Percentiles rank a stretch among this genome's conserved stretches.
Conservation (phyloP, 345 rosid species). For the Eucalyptus rudis region DNA sequence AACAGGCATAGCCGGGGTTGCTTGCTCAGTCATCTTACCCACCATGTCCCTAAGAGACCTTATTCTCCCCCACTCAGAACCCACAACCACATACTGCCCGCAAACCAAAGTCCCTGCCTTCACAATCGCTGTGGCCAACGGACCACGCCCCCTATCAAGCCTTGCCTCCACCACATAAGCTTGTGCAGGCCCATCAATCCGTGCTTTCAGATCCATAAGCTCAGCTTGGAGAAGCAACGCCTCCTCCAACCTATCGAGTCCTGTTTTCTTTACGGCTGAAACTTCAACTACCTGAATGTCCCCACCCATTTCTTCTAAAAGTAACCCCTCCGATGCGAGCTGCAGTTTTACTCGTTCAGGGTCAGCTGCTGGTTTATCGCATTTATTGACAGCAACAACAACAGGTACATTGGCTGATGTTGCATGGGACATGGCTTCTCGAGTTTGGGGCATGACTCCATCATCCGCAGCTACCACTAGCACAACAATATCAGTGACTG, state of each 20-base stretch:
- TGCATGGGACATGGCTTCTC: conserved; percentile 87
- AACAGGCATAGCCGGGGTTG: conserved; percentile 80
- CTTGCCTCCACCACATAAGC: conserved; percentile 98
- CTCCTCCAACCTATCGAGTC: conserved; percentile 76
- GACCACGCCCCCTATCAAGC: conserved; percentile 91
- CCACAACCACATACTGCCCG: conserved; percentile 80
- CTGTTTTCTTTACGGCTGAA: conserved; percentile 64
- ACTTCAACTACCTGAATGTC: conserved; percentile 85
- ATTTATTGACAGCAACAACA: conserved; percentile 85
- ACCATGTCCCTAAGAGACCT: conserved; percentile 69
- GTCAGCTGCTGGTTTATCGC: conserved; percentile 85
- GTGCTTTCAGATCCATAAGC: conserved; percentile 79
- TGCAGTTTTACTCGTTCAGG: conserved; percentile 77
- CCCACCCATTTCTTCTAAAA: conserved; percentile 92
- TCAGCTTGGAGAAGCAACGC: conserved; percentile 90
- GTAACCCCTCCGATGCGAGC: conserved; percentile 78
- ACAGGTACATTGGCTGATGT: conserved; percentile 84
- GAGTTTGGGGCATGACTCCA: conserved; percentile 98
- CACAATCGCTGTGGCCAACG: conserved; percentile 80
- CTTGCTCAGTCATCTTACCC: conserved; percentile 55
- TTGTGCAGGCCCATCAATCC: conserved; percentile 85
- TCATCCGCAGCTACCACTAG: conserved; percentile 97
- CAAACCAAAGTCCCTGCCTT: conserved; percentile 77
- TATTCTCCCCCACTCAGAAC: conserved; percentile 87
- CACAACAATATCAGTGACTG: conserved; percentile 90